These are phyloP conservation scores for Phytophthora capsici DNA, from an alignment of 352 stramenopile genomes.

Conservation along the genomic window DNA sequence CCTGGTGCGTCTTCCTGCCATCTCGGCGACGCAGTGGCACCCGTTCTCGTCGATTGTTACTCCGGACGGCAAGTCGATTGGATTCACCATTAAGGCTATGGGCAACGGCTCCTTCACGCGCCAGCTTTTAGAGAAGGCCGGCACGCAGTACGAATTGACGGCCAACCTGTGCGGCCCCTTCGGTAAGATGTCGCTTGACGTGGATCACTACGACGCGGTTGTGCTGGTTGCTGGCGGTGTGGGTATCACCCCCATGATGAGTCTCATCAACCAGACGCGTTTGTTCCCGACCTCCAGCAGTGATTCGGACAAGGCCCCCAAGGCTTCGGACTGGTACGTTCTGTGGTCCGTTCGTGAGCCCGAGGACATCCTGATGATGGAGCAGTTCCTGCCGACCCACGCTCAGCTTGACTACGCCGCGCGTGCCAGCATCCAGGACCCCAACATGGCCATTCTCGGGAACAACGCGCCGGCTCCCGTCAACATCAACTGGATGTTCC, in stretches of 20 bases:
- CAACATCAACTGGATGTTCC: conserved; percentile 66
- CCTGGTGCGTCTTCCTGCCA: conserved; percentile 69
- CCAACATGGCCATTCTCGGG: conserved; percentile 44
- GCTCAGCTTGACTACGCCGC: conserved; percentile 46
- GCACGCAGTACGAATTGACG: conserved; percentile 46
- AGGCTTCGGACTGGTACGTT: conserved; percentile 56
- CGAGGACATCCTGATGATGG: conserved; percentile 76
- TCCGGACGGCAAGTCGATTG: conserved; percentile 72
- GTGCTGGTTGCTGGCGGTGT: conserved; percentile 76
- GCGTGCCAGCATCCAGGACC: conserved; percentile 50
- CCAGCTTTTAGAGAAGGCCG: conserved; percentile 51
- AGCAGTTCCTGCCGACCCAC: conserved; percentile 68
- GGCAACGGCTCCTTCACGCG: conserved; percentile 61
- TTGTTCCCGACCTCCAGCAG: conserved; percentile 32
- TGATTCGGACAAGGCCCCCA: conserved; percentile 29
- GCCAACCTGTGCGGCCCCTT: conserved; percentile 75
- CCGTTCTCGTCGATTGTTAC: conserved; percentile 85
- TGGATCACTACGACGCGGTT: conserved; percentile 71
- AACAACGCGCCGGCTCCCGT: conserved; percentile 27
- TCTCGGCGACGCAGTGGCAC: conserved; percentile 77
- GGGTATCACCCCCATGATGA: conserved; percentile 82
- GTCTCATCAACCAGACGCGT: conserved; percentile 72
- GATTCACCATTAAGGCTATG: conserved; percentile 77
- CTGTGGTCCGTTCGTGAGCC: conserved; percentile 69
- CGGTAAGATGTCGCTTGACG: conserved; percentile 65